Conservation (phyloP, 305 asterid species). For the Rubia balearica region DNA sequence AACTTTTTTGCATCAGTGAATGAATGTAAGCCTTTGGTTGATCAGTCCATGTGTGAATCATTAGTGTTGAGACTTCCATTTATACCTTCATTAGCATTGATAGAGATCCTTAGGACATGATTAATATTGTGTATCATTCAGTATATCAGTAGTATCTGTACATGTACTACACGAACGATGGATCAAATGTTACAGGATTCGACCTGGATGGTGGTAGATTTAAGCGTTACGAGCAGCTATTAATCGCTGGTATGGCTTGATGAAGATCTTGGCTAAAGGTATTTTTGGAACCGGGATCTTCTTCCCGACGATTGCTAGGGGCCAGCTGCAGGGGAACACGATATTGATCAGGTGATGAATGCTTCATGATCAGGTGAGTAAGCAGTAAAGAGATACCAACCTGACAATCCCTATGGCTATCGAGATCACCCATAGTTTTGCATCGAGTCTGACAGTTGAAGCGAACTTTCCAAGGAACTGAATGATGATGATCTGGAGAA, state of each 20-base stretch:
- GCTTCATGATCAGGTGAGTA: not conserved
- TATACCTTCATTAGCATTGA: not conserved
- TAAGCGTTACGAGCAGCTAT: slow-evolving; percentile 34
- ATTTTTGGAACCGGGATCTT: slow-evolving; percentile 77
- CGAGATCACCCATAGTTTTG: slow-evolving; percentile 59
- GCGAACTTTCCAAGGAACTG: slow-evolving; percentile 77
- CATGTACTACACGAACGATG: not conserved
- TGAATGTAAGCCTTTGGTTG: not conserved
- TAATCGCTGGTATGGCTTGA: slow-evolving; percentile 62
- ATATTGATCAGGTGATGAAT: not conserved
- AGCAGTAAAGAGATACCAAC: slow-evolving; percentile 26
- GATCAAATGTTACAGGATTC: not conserved
- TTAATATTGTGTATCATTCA: slow-evolving; percentile 2
- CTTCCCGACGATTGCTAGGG: slow-evolving; percentile 78
- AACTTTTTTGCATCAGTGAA: not conserved
- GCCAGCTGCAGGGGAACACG: slow-evolving; percentile 60
- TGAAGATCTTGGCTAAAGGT: slow-evolving; percentile 67
- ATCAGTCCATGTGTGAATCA: not conserved
- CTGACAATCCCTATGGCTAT: slow-evolving; percentile 61
- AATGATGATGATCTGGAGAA: slow-evolving; percentile 81
- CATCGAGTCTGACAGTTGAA: slow-evolving; percentile 42
- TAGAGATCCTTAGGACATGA: no score
- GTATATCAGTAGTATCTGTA: not conserved
- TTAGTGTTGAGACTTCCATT: not conserved
- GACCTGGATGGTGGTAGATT: not conserved